phyloP scores from a whole-genome alignment of 441 rosid genomes.

The Adansonia rubrostipa region DNA sequence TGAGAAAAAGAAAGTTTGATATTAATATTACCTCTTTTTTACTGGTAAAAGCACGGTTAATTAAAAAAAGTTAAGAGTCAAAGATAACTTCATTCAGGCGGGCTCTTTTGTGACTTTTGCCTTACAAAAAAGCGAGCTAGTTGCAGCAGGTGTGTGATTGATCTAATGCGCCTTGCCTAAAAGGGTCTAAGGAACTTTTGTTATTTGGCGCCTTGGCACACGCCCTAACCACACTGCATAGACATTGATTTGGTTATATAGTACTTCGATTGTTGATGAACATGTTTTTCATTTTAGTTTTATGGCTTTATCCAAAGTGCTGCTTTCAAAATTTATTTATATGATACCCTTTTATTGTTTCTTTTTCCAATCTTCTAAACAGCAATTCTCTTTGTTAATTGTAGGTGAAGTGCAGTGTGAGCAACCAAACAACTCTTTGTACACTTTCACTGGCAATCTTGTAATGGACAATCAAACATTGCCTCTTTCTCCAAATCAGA shows the following conservation, averaged over 20 bases:
- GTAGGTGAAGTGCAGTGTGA: constrained; percentile 99
- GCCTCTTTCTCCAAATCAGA: constrained; percentile 94
- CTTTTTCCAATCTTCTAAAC: constrained; percentile 16
- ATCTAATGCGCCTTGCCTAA: too few species aligned
- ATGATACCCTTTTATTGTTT: background rate
- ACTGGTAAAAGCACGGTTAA: too few species aligned
- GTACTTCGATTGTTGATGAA: background rate
- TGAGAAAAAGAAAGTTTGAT: too few species aligned
- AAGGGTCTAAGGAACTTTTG: too few species aligned
- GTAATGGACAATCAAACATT: constrained; percentile 80
- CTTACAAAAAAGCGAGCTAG: too few species aligned
- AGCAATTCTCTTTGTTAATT: constrained; percentile 37
- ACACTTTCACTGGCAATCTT: constrained; percentile 99
- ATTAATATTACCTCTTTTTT: too few species aligned
- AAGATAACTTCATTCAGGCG: too few species aligned
- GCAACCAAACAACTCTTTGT: constrained; percentile 96
- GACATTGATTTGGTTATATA: background rate
- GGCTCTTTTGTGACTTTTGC: too few species aligned
- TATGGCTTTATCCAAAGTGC: background rate
- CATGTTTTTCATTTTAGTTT: constrained; percentile 7
- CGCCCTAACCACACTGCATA: background rate
- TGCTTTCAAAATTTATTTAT: constrained; percentile 2
- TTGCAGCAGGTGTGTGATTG: too few species aligned
- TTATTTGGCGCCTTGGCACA: too few species aligned
- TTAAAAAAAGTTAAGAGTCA: too few species aligned